phyloP scores from a whole-genome alignment of 2,329 filamentous ascomycete genomes.

The Emergomyces orientalis region DNA sequence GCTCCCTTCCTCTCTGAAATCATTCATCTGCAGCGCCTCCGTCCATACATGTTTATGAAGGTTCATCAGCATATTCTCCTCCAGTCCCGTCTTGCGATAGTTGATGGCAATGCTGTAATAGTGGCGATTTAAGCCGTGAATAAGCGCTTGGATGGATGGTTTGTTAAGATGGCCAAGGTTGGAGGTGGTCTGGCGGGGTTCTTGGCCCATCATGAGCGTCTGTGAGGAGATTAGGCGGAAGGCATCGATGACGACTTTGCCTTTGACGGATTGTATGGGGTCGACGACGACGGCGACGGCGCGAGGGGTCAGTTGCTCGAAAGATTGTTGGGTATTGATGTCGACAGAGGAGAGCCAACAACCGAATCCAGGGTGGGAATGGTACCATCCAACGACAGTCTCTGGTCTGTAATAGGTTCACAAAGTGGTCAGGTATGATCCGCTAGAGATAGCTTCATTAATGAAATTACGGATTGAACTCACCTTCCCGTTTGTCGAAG shows the following conservation, averaged over 20 bases:
- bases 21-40: constrained; percentile 91
- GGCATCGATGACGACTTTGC: constrained; percentile 97
- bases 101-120: constrained; percentile 99
- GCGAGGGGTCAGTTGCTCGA: constrained; percentile 93
- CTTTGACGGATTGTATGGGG: constrained; percentile 97
- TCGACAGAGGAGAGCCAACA: constrained; percentile 99
- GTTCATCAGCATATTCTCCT: constrained; percentile 99
- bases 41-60: constrained; percentile 99
- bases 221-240: constrained; percentile 98
- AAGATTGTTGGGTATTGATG: constrained; percentile 99
- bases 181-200: constrained; percentile 93
- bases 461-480: constrained; percentile 26
- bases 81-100: constrained; percentile 92
- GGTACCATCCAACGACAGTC: constrained; percentile 98
- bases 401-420: constrained; percentile 57
- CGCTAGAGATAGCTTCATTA: not conserved
- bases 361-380: constrained; percentile 96
- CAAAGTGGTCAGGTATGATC: not conserved
- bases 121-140: constrained; percentile 94
- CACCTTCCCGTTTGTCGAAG: constrained; percentile 90
- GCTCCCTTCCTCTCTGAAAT: constrained; percentile 75
- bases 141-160: constrained; percentile 97
- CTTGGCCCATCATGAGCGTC: constrained; percentile 93
- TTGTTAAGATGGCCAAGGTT: constrained; percentile 98
- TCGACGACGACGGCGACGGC: constrained; percentile 97